Evolutionary conservation across 768 basidiomycete genomes (phyloP).

Genomic region (Zangia roseola): DNA sequence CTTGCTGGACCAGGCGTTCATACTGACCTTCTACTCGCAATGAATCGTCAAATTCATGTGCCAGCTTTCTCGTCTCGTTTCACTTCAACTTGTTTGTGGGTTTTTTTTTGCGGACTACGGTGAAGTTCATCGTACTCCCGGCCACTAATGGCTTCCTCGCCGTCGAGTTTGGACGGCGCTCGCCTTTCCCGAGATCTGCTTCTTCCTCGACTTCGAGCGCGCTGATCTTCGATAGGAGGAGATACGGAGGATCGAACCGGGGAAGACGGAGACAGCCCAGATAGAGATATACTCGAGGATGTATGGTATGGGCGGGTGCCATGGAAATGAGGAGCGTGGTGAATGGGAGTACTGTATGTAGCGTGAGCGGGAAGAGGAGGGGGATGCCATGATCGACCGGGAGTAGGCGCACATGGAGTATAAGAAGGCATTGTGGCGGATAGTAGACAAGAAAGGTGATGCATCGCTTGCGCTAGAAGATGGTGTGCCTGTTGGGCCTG

Average conservation of each 20-base stretch:
- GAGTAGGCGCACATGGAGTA: conserved; percentile 13
- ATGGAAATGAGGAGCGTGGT: conserved; percentile 17
- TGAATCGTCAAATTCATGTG: conserved; percentile 1
- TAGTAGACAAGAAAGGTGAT: conserved; percentile 40
- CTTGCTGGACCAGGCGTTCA: conserved; percentile 28
- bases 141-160: conserved; percentile 14
- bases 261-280: conserved; percentile 53
- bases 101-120: conserved; percentile 5
- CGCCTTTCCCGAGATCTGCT: conserved; percentile 55
- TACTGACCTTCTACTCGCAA: conserved; percentile 19
- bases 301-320: conserved; percentile 18
- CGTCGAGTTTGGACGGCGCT: conserved; percentile 54
- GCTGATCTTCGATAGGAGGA: conserved; percentile 31
- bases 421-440: conserved; percentile 30
- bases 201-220: conserved; percentile 40
- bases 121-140: conserved; percentile 5
- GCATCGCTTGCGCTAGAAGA: conserved; percentile 40
- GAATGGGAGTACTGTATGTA: conserved; percentile 7
- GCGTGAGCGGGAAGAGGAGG: conserved; percentile 7
- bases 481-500: conserved; percentile 39
- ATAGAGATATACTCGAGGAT: conserved; percentile 41
- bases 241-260: conserved; percentile 42
- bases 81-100: conserved; percentile 7
- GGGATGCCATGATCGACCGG: conserved; percentile 24
- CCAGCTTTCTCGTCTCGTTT: conserved; percentile 16